These are phyloP conservation scores for Dothistroma pini DNA, from an alignment of 2,329 filamentous ascomycete species.

Conservation along the genomic window DNA sequence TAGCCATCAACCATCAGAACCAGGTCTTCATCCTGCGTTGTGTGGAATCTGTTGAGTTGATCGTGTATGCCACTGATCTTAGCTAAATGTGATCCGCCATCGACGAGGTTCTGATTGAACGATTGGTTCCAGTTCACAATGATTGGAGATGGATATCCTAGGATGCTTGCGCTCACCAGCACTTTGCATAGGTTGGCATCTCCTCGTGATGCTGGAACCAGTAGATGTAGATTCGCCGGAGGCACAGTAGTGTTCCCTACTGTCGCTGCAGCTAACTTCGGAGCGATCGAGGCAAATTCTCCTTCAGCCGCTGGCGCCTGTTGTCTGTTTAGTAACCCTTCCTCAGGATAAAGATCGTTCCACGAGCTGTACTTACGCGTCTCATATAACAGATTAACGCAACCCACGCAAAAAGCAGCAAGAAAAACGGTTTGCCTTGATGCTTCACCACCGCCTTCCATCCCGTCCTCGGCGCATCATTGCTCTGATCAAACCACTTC, in stretches of 20 bases:
- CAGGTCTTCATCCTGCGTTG: slow-evolving; percentile 46
- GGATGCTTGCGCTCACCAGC: slow-evolving; percentile 24
- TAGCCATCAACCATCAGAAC: slow-evolving; percentile 62
- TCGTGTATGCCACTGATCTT: slow-evolving; percentile 29
- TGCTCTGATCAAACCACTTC: background rate
- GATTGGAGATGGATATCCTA: slow-evolving; percentile 27
- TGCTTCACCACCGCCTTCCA: background rate
- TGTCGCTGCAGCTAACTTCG: background rate
- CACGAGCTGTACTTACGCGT: background rate
- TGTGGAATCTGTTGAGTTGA: slow-evolving; percentile 22
- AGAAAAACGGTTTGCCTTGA: slow-evolving; percentile 5
- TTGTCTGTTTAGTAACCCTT: background rate
- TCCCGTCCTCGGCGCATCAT: slow-evolving; percentile 2
- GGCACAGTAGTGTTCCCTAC: slow-evolving; percentile 6
- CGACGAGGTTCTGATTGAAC: slow-evolving; percentile 18
- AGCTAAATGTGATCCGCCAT: slow-evolving; percentile 34
- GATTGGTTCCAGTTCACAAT: slow-evolving; percentile 25
- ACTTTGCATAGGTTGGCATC: slow-evolving; percentile 29
- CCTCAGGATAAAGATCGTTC: background rate
- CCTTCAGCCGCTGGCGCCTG: background rate
- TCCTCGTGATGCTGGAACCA: slow-evolving; percentile 25
- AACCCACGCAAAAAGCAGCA: slow-evolving; percentile 1
- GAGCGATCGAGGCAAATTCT: background rate
- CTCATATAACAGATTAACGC: slow-evolving; percentile 1
- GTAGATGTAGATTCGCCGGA: slow-evolving; percentile 25